phyloP scores from a whole-genome alignment of 2,329 filamentous ascomycete species.

The Tolypocladium tundrense region DNA sequence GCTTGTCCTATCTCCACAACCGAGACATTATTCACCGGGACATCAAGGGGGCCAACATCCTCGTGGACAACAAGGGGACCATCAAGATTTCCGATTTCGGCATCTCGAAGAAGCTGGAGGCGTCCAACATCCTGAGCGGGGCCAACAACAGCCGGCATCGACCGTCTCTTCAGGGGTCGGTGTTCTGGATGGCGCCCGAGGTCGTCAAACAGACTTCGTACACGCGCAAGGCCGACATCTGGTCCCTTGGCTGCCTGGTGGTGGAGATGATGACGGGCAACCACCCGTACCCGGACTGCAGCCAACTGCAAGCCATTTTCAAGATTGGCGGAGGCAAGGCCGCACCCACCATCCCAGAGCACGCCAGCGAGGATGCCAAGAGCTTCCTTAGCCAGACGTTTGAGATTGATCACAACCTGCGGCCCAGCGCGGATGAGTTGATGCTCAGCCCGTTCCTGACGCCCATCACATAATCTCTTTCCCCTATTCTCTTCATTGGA shows the following conservation, averaged over 20 bases:
- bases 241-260: constrained; percentile 91
- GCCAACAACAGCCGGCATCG: constrained; percentile 58
- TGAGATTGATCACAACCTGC: constrained; percentile 86
- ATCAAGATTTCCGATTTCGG: constrained; percentile 99
- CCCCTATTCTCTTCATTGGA: neutral
- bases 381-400: constrained; percentile 83
- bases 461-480: constrained; percentile 42
- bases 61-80: constrained; percentile 96
- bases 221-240: constrained; percentile 97
- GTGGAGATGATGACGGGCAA: constrained; percentile 99
- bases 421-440: constrained; percentile 85
- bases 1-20: constrained; percentile 86
- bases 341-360: constrained; percentile 78
- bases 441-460: constrained; percentile 74
- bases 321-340: constrained; percentile 88
- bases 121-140: constrained; percentile 67
- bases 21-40: constrained; percentile 96
- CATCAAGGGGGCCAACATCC: constrained; percentile 97
- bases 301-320: constrained; percentile 95
- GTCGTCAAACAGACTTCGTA: constrained; percentile 97
- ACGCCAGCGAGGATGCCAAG: constrained; percentile 74
- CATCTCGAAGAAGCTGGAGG: constrained; percentile 95
- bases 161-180: constrained; percentile 84
- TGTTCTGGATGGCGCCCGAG: constrained; percentile 99
- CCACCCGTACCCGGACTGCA: constrained; percentile 94